Percentiles rank a stretch among this genome's conserved stretches.
phyloP scores from a whole-genome alignment of 805 yeast species.

The Cyberlindnera samutprakarnensis region DNA sequence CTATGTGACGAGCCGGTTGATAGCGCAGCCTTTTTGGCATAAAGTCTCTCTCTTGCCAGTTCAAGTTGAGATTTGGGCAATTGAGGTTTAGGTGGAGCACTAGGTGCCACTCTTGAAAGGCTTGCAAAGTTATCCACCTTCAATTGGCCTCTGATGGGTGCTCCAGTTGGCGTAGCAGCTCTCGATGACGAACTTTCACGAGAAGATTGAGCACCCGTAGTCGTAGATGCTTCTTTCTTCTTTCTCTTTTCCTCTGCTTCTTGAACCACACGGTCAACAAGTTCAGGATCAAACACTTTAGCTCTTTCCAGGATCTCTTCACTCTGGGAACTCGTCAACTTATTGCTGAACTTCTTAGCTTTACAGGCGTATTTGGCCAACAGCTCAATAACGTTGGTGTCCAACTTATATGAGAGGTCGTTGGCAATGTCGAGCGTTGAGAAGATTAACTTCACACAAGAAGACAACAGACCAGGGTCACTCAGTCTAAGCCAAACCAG shows the following conservation, averaged over 20 bases:
- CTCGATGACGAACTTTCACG: constrained; percentile 15
- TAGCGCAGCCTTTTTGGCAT: constrained; percentile 23
- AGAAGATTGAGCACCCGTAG: constrained; percentile 1
- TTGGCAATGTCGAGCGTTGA: constrained; percentile 58
- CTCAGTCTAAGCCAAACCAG: constrained; percentile 78
- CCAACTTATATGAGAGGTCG: constrained; percentile 44
- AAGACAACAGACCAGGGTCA: constrained; percentile 61
- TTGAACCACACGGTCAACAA: constrained; percentile 46
- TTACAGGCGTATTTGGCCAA: constrained; percentile 59
- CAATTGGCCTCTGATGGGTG: constrained; percentile 23
- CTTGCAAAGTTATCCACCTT: constrained; percentile 32
- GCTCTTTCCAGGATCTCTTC: constrained; percentile 57
- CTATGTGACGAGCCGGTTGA: constrained; percentile 32
- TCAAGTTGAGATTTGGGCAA: constrained; percentile 31
- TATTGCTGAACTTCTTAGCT: constrained; percentile 63
- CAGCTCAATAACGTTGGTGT: constrained; percentile 42
- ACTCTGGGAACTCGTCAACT: constrained; percentile 59
- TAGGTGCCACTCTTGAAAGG: constrained; percentile 22
- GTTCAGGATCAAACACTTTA: constrained; percentile 39
- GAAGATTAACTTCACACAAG: constrained; percentile 67
- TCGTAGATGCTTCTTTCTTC: constrained; percentile 13
- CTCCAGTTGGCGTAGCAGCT: constrained; percentile 1
- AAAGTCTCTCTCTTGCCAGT: constrained; percentile 27
- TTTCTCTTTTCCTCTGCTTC: constrained; percentile 33
- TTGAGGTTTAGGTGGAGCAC: constrained; percentile 20